Evolutionary conservation across 345 rosid species (phyloP).

Genomic region (Punica granatum): DNA sequence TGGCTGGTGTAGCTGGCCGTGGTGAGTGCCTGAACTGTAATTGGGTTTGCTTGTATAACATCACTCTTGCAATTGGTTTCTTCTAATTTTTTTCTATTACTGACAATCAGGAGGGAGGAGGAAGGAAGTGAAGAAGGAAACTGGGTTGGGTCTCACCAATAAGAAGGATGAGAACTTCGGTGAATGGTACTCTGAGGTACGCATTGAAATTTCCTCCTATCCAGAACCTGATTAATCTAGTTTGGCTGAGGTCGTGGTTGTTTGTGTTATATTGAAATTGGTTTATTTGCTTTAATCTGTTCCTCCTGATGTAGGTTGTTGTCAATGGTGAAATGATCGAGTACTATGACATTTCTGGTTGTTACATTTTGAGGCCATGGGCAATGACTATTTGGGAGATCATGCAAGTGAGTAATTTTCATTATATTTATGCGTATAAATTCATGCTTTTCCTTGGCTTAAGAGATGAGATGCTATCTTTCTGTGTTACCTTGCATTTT

Average conservation of each 20-base stretch:
- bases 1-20: slow-evolving; percentile 26
- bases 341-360: slow-evolving; percentile 93
- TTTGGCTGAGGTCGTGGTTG: not conserved
- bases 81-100: not conserved
- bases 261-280: not conserved
- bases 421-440: not conserved
- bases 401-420: slow-evolving; percentile 64
- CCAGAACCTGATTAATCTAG: not conserved
- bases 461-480: not conserved
- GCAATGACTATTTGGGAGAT: slow-evolving; percentile 92
- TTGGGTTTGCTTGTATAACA: not conserved
- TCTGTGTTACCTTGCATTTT: not conserved
- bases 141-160: slow-evolving; percentile 72
- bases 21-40: not conserved
- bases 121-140: slow-evolving; percentile 97
- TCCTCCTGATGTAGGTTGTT: slow-evolving; percentile 46
- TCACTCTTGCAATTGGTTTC: not conserved
- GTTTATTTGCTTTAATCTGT: not conserved
- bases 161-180: slow-evolving; percentile 90
- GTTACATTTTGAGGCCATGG: slow-evolving; percentile 97
- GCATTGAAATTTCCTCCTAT: not conserved
- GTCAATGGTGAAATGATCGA: slow-evolving; percentile 90
- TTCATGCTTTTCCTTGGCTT: not conserved
- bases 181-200: slow-evolving; percentile 95
- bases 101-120: slow-evolving; percentile 46